A percentile compares a stretch with the other conserved stretches of the same genome.
These are phyloP conservation scores for Penicillium sp. DNA, from an alignment of 2,329 filamentous ascomycete species.

Conservation along the genomic window DNA sequence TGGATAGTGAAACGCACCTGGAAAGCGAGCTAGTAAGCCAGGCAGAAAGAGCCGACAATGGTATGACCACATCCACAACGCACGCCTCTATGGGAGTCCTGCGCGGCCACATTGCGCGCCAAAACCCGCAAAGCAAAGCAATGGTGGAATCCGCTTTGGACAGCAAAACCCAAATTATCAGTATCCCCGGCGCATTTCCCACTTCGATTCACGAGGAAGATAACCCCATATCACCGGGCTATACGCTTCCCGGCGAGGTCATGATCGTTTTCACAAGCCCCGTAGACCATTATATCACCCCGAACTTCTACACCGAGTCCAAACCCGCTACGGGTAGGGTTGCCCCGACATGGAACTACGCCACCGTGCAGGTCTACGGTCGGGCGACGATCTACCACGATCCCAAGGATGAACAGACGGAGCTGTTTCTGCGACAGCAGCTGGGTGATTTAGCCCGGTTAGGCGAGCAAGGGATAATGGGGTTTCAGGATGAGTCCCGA, in stretches of 20 bases:
- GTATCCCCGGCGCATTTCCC: background rate
- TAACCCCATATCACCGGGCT: background rate
- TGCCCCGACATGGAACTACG: slow-evolving; percentile 70
- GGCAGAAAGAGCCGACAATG: background rate
- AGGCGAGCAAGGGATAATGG: slow-evolving; percentile 20
- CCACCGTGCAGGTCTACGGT: slow-evolving; percentile 48
- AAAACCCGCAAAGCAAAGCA: slow-evolving; percentile 22
- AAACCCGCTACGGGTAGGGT: slow-evolving; percentile 65
- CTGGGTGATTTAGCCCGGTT: slow-evolving; percentile 16
- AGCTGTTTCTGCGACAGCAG: slow-evolving; percentile 12
- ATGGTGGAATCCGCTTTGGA: slow-evolving; percentile 13
- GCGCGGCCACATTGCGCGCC: slow-evolving; percentile 22
- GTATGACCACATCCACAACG: background rate
- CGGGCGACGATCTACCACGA: slow-evolving; percentile 15
- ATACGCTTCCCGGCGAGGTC: slow-evolving; percentile 10
- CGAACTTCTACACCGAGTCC: slow-evolving; percentile 66
- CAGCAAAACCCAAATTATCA: background rate
- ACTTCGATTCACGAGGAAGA: background rate
- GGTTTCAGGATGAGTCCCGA: slow-evolving; percentile 1
- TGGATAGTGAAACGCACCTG: slow-evolving; percentile 5
- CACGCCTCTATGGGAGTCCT: slow-evolving; percentile 1
- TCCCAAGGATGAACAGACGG: background rate
- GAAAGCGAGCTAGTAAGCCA: background rate
- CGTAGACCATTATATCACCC: slow-evolving; percentile 32
- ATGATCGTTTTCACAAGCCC: slow-evolving; percentile 24